A percentile compares a stretch with the other conserved stretches of the same genome.
These are phyloP conservation scores for Colletotrichum coccodes DNA, from an alignment of 2,329 filamentous ascomycete species.

Conservation along the genomic window DNA sequence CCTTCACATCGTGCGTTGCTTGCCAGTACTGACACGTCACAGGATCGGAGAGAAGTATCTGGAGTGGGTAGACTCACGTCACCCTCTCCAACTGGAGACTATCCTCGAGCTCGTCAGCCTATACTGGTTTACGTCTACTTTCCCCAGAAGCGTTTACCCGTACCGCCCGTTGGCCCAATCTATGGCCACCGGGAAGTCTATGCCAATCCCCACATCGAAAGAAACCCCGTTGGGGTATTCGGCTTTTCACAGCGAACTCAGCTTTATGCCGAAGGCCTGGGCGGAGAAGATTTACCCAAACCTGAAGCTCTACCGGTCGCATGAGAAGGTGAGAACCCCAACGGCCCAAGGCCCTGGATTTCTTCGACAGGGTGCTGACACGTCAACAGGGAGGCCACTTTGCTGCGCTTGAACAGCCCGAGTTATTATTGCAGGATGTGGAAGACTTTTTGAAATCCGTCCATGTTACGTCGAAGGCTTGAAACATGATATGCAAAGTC, in stretches of 20 bases:
- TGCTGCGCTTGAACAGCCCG: constrained; percentile 31
- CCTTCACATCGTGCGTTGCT: neutral
- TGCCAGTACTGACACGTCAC: rapidly evolving
- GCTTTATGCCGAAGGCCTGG: constrained; percentile 48
- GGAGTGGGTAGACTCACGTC: constrained; percentile 58
- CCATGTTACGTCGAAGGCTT: neutral
- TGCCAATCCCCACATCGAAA: constrained; percentile 40
- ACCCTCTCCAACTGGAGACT: constrained; percentile 47
- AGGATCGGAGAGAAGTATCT: constrained; percentile 67
- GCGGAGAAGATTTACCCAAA: constrained; percentile 37
- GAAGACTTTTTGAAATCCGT: constrained; percentile 7
- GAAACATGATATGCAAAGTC: too few species aligned
- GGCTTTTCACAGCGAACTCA: constrained; percentile 54
- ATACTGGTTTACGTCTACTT: constrained; percentile 65
- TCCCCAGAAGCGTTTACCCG: constrained; percentile 58
- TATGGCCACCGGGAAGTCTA: neutral
- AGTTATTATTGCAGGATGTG: constrained; percentile 10
- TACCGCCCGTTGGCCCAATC: constrained; percentile 46
- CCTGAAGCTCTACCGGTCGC: constrained; percentile 20
- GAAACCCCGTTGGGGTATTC: constrained; percentile 58
- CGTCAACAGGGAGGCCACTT: constrained; percentile 8
- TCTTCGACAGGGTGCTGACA: neutral
- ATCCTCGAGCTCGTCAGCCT: constrained; percentile 61
- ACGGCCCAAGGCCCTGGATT: rapidly evolving
- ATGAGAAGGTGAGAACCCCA: constrained; percentile 4